These are phyloP conservation scores for Magnaporthiopsis incrustans DNA, from an alignment of 2,329 filamentous ascomycete genomes.

Conservation along the genomic window DNA sequence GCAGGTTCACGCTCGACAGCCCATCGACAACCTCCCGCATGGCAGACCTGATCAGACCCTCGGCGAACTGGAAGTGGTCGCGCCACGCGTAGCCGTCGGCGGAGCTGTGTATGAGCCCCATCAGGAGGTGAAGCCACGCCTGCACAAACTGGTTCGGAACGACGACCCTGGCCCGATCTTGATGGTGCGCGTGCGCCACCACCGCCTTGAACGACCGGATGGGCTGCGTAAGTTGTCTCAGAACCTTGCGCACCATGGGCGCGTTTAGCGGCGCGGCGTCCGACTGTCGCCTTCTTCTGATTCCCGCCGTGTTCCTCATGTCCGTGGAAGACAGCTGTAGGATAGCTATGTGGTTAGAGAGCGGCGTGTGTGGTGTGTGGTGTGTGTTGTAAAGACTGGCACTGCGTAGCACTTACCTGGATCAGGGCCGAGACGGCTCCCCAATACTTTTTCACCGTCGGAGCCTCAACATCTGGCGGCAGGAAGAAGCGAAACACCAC, in stretches of 20 bases:
- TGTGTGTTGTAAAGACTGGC: no score
- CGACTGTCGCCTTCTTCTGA: neutral
- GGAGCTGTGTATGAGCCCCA: slow-evolving; percentile 24
- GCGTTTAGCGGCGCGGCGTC: neutral
- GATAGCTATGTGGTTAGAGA: neutral
- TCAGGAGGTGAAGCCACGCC: slow-evolving; percentile 34
- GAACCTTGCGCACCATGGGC: slow-evolving; percentile 8
- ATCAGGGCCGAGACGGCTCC: slow-evolving; percentile 23
- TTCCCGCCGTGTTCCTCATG: neutral
- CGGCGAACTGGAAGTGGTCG: slow-evolving; percentile 22
- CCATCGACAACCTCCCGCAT: slow-evolving; percentile 28
- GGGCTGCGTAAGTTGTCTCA: slow-evolving; percentile 22
- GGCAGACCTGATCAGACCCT: slow-evolving; percentile 23
- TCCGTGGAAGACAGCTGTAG: neutral
- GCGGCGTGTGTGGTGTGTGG: neutral
- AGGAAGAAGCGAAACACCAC: slow-evolving; percentile 34
- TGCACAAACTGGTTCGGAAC: slow-evolving; percentile 28
- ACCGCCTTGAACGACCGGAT: slow-evolving; percentile 27
- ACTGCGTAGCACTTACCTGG: slow-evolving; percentile 11
- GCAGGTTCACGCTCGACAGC: slow-evolving; percentile 23
- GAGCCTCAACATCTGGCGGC: slow-evolving; percentile 25
- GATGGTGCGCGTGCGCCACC: slow-evolving; percentile 18
- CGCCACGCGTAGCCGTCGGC: slow-evolving; percentile 10
- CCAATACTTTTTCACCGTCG: slow-evolving; percentile 35
- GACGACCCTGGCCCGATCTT: slow-evolving; percentile 20